Conservation (phyloP, 805 yeast genomes). For the Zygosaccharomyces gambellarensis region DNA sequence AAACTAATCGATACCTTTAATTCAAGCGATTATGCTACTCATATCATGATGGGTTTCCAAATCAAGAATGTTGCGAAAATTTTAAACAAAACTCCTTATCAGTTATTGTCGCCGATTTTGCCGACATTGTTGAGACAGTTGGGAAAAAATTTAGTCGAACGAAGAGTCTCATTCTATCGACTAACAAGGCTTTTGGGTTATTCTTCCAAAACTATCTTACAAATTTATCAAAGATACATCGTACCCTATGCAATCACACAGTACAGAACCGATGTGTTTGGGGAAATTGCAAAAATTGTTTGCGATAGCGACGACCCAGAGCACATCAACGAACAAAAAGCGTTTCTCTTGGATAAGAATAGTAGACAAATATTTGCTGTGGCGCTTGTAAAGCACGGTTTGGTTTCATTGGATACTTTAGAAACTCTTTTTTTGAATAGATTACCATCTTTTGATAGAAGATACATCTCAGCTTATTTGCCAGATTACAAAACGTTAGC, state of each 20-base stretch:
- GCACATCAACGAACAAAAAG: conserved; percentile 20
- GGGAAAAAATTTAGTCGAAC: conserved; percentile 47
- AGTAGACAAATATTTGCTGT: conserved; percentile 35
- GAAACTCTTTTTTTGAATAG: conserved; percentile 30
- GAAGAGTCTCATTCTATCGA: conserved; percentile 50
- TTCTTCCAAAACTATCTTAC: conserved; percentile 54
- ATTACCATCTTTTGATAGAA: conserved; percentile 29
- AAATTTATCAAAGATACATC: conserved; percentile 65
- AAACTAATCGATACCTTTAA: conserved; percentile 63
- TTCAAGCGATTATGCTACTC: conserved; percentile 54
- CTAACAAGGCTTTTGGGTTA: conserved; percentile 65
- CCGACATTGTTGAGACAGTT: conserved; percentile 64
- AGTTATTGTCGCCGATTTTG: conserved; percentile 71
- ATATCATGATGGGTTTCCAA: conserved; percentile 63
- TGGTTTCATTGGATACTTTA: conserved; percentile 30
- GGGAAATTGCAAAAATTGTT: conserved; percentile 31
- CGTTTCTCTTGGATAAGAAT: conserved; percentile 24
- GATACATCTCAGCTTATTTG: conserved; percentile 24
- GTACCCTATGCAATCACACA: conserved; percentile 71
- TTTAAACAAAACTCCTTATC: conserved; percentile 65
- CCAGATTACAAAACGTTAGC: conserved; percentile 34
- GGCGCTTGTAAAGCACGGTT: conserved; percentile 31
- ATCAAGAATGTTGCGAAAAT: conserved; percentile 54
- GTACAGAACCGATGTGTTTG: conserved; percentile 56
- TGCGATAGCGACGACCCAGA: conserved; percentile 22